Base-by-base conservation (phyloP, 2,329 filamentous ascomycete species). In the Amesomyces nigricolor region DNA sequence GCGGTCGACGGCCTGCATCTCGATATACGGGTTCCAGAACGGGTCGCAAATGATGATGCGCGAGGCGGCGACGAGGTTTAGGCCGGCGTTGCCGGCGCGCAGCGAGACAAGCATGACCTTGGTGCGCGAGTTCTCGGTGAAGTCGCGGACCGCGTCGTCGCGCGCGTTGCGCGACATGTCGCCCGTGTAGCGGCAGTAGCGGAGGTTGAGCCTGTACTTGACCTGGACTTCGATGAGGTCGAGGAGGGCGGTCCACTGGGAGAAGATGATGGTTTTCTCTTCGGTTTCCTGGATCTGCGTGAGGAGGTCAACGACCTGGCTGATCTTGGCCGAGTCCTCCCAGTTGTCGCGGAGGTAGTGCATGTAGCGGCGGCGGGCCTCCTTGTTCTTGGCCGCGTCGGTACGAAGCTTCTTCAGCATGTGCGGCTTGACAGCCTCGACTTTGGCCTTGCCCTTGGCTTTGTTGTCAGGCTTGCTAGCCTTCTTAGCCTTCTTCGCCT, bases 21-120 rank as follows among this genome's bases (percentile, higher is more conserved):
- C 91, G 47, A 95, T 87, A 67, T 87, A 95, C 0, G 91, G 91
- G 61, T 96, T 96, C 89, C 90, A 96, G 73, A 95, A 95, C 0
- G 91, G 91, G 67, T 96, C 91, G 66, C 95, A 83, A 61, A 96
- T 88, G 69, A 96, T 89, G 62, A 96, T 89, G 60, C 90, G 86
- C 1, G 85, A 89, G 0, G 91, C 91, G 16, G 84, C 82, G 39
- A 87, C 89, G 19, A 96, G 78, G 66, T 96, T 96, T 45, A 96
- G 79, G 1, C 91, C 91, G 0, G 91, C 85, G 63, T 92, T 92
- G 35, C 89, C 89, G 1, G 89, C 88, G 64, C 89, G 89, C 47
- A 92, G 75, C 1, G 87, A 91, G 2, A 91, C 81, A 3, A 94
- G 77, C 79, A 94, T 88, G 66, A 92, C 77, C 58, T 79, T 83